A percentile compares a stretch with the other conserved stretches of the same genome.
Conservation (phyloP, 1,284 basidiomycete species). For the Ganoderma lucidum region DNA sequence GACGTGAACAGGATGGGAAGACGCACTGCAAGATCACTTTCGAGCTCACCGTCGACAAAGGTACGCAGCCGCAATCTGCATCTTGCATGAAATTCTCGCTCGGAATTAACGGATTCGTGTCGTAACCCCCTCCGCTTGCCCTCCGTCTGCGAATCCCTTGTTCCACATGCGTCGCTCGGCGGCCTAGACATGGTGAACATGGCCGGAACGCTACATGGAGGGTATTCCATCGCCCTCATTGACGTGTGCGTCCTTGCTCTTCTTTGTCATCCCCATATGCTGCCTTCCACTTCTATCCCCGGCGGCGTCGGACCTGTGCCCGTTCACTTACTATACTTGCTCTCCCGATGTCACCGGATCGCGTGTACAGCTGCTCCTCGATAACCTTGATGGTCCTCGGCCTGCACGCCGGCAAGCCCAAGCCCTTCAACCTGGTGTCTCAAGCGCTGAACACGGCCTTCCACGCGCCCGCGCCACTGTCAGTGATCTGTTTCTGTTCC, state of each 20-base stretch:
- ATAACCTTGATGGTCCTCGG: constrained; percentile 16
- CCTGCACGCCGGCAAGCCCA: constrained; percentile 8
- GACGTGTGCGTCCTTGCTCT: constrained; percentile 58
- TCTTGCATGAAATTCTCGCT: background rate
- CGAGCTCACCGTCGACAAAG: constrained; percentile 16
- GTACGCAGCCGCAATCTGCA: constrained; percentile 9
- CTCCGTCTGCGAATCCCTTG: background rate
- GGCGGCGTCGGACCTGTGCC: background rate
- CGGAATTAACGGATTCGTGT: background rate
- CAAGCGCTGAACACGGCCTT: constrained; percentile 26
- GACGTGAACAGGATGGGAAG: constrained; percentile 21
- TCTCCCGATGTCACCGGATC: background rate
- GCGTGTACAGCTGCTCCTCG: constrained; percentile 18
- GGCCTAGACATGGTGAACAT: constrained; percentile 69
- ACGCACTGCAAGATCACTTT: constrained; percentile 11
- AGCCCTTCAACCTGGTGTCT: constrained; percentile 15
- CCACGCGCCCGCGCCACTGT: constrained; percentile 28
- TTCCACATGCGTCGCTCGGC: too few species aligned
- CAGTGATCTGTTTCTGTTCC: constrained; percentile 3
- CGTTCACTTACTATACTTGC: too few species aligned
- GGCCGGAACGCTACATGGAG: constrained; percentile 73
- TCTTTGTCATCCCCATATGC: background rate
- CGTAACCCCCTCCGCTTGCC: background rate
- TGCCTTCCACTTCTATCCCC: background rate
- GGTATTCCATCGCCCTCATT: constrained; percentile 70